Percentiles rank a stretch among this genome's conserved stretches.
Evolutionary conservation across 805 yeast genomes (phyloP).

Genomic region (Candida tallmaniae): DNA sequence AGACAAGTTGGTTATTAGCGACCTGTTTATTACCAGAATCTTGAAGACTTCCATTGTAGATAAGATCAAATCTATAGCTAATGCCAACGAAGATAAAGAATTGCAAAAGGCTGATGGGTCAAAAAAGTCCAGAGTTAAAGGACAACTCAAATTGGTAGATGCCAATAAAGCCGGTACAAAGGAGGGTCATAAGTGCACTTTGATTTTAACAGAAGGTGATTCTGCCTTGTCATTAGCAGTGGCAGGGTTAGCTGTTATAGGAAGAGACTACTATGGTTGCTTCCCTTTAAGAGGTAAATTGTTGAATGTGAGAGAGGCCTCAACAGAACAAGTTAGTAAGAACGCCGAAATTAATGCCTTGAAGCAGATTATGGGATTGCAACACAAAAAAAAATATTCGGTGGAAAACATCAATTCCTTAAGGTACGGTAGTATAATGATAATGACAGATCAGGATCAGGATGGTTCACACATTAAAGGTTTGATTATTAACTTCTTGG

Average conservation of each 20-base stretch:
- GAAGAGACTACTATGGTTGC: conserved; percentile 92
- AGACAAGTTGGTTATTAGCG: conserved; percentile 62
- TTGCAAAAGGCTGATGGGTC: conserved; percentile 86
- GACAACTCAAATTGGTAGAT: conserved; percentile 85
- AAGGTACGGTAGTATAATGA: conserved; percentile 95
- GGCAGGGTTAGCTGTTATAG: conserved; percentile 90
- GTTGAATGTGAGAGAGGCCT: conserved; percentile 93
- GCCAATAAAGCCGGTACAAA: conserved; percentile 95
- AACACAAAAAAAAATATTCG: conserved; percentile 78
- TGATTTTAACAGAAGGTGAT: conserved; percentile 94
- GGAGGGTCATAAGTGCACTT: conserved; percentile 88
- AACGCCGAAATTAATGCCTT: conserved; percentile 93
- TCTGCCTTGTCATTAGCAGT: conserved; percentile 92
- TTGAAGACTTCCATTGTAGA: conserved; percentile 65
- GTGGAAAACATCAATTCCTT: conserved; percentile 60
- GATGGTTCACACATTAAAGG: conserved; percentile 99
- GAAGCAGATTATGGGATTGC: conserved; percentile 92
- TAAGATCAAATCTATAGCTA: conserved; percentile 77
- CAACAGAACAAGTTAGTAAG: conserved; percentile 90
- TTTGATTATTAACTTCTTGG: conserved; percentile 85
- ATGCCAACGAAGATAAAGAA: conserved; percentile 82
- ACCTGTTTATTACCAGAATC: conserved; percentile 67
- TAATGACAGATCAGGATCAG: conserved; percentile 99
- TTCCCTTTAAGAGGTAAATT: conserved; percentile 94
- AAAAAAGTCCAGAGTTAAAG: conserved; percentile 78